These are phyloP conservation scores for Takashimella koratensis DNA, from an alignment of 1,284 basidiomycete species.

Conservation along the genomic window DNA sequence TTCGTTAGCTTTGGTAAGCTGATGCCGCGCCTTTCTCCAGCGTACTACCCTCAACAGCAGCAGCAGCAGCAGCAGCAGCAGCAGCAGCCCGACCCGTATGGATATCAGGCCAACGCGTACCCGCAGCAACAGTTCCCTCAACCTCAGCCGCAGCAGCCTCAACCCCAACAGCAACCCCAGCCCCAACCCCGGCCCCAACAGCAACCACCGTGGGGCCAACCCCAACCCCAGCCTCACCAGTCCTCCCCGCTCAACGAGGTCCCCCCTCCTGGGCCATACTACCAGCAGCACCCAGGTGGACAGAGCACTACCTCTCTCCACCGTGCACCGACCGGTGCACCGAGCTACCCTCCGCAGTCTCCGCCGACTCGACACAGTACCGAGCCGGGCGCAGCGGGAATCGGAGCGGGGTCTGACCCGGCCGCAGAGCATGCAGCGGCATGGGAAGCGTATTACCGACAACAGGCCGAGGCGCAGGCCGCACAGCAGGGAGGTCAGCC, in stretches of 20 bases:
- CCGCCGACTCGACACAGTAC: constrained; percentile 24
- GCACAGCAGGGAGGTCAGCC: constrained; percentile 4
- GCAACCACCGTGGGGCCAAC: constrained; percentile 3
- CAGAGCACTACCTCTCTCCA: constrained; percentile 8
- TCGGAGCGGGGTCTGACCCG: constrained; percentile 30
- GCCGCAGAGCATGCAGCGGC: constrained; percentile 38
- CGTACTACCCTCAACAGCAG: constrained; percentile 7
- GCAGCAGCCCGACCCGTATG: constrained; percentile 3
- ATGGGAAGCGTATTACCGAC: constrained; percentile 48
- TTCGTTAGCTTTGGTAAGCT: background rate
- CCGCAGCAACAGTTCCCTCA: constrained; percentile 6
- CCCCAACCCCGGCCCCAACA: constrained; percentile 23
- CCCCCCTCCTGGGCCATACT: constrained; percentile 13
- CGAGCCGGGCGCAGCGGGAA: constrained; percentile 34
- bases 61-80: constrained; percentile 16
- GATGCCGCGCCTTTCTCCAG: constrained; percentile 2
- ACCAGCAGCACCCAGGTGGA: constrained; percentile 11
- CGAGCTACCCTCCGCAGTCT: constrained; percentile 21
- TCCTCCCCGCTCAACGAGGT: constrained; percentile 11
- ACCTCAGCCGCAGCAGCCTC: constrained; percentile 1
- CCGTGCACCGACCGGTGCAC: constrained; percentile 14
- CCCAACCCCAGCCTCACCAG: constrained; percentile 4
- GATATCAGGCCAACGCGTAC: constrained; percentile 3
- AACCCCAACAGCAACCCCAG: constrained; percentile 16
- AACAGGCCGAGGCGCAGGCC: constrained; percentile 21